Percentiles rank a stretch among this genome's conserved stretches.
Conservation (phyloP, 2,329 filamentous ascomycete genomes). For the Ophidiomyces ophidiicola region DNA sequence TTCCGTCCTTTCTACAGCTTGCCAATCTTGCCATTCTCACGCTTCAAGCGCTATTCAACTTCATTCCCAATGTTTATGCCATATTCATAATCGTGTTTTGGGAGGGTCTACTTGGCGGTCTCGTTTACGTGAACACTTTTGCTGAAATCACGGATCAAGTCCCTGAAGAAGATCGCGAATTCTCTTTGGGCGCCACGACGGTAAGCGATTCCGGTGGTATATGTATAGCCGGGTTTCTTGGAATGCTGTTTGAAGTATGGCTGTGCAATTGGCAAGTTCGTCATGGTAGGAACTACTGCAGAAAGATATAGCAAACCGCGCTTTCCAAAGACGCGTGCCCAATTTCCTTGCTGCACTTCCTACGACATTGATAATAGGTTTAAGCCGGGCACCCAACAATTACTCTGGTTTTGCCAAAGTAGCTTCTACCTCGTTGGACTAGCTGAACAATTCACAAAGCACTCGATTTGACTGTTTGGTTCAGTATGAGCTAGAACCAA, state of each 20-base stretch:
- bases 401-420: no score
- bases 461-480: no score
- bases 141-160: conserved; percentile 83
- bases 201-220: conserved; percentile 89
- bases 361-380: no score
- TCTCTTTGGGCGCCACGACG: conserved; percentile 76
- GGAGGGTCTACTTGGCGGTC: conserved; percentile 82
- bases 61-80: conserved; percentile 76
- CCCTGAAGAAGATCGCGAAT: conserved; percentile 66
- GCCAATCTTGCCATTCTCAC: conserved; percentile 63
- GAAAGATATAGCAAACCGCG: conserved; percentile 30
- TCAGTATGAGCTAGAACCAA: no score
- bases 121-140: conserved; percentile 94
- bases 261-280: conserved; percentile 74
- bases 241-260: conserved; percentile 68
- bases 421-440: no score
- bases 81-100: conserved; percentile 79
- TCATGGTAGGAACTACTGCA: conserved; percentile 67
- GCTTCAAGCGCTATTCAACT: conserved; percentile 64
- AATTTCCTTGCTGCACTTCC: no score
- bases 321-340: no score
- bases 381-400: no score
- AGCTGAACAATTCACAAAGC: no score
- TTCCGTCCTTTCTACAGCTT: conserved; percentile 70
- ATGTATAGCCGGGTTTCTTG: conserved; percentile 71